Percentiles rank a stretch among this genome's conserved stretches.
phyloP scores from a whole-genome alignment of 2,329 filamentous ascomycete species.

The Macrophomina tecta region DNA sequence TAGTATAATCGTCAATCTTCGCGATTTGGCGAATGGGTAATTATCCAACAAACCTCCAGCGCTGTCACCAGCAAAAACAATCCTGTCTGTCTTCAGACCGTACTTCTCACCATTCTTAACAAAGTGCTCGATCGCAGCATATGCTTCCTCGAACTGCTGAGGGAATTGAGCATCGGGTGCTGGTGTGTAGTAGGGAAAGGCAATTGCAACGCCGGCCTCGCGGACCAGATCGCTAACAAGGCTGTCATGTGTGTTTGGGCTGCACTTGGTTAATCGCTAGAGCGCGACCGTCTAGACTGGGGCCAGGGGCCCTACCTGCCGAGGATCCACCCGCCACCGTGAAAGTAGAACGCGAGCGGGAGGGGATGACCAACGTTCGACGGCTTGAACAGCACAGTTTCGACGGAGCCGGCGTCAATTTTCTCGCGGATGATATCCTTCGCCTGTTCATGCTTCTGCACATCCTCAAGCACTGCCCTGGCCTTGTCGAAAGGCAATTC shows the following conservation, averaged over 20 bases:
- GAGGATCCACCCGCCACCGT: slow-evolving; percentile 17
- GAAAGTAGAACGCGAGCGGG: slow-evolving; percentile 19
- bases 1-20: not conserved
- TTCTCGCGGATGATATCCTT: not conserved
- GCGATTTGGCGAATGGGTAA: not conserved
- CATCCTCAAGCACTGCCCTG: slow-evolving; percentile 14
- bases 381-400: slow-evolving; percentile 16
- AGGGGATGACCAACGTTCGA: not conserved
- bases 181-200: slow-evolving; percentile 11
- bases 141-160: slow-evolving; percentile 13
- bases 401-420: not conserved
- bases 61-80: slow-evolving; percentile 14
- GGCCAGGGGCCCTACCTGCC: not conserved
- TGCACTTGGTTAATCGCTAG: slow-evolving; percentile 3
- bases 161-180: slow-evolving; percentile 16
- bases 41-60: slow-evolving; percentile 7
- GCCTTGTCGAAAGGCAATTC: slow-evolving; percentile 6
- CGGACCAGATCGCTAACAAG: slow-evolving; percentile 21
- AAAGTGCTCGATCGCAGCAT: slow-evolving; percentile 11
- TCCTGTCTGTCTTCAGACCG: slow-evolving; percentile 4
- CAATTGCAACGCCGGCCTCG: slow-evolving; percentile 8
- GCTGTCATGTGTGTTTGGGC: slow-evolving; percentile 18
- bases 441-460: slow-evolving; percentile 17
- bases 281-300: not conserved
- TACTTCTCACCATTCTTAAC: slow-evolving; percentile 4